phyloP scores from a whole-genome alignment of 2,329 filamentous ascomycete species.

The Trichoderma afroharzianum region DNA sequence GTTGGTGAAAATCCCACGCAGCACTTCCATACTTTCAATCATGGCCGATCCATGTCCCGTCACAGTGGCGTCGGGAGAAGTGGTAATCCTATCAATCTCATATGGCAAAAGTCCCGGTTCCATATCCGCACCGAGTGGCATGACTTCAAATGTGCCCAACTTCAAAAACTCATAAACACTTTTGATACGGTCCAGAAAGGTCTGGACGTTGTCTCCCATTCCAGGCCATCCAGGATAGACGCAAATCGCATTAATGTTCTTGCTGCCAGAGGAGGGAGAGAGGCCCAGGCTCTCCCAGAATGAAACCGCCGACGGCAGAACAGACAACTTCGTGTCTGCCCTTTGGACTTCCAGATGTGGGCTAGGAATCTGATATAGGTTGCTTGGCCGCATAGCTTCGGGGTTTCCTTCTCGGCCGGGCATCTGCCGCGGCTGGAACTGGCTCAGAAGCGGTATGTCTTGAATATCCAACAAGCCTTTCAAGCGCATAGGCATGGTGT shows the following conservation, averaged over 20 bases:
- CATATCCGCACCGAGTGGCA: constrained; percentile 40
- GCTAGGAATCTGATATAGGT: constrained; percentile 59
- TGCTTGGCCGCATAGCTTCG: constrained; percentile 48
- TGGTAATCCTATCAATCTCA: constrained; percentile 45
- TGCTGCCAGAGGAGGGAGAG: constrained; percentile 64
- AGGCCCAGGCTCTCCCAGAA: constrained; percentile 84
- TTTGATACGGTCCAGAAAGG: constrained; percentile 65
- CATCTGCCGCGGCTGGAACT: constrained; percentile 47
- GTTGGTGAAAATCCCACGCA: constrained; percentile 45
- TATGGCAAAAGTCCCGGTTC: constrained; percentile 48
- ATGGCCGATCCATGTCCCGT: constrained; percentile 44
- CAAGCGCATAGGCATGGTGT: constrained; percentile 35
- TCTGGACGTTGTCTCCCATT: constrained; percentile 55
- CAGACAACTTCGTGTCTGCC: constrained; percentile 64
- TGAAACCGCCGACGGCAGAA: constrained; percentile 68
- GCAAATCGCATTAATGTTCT: constrained; percentile 68
- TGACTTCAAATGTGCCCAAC: constrained; percentile 60
- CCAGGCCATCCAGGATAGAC: constrained; percentile 65
- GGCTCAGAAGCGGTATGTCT: constrained; percentile 52
- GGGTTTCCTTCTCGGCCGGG: constrained; percentile 39
- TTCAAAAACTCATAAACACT: constrained; percentile 71
- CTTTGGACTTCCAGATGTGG: constrained; percentile 72
- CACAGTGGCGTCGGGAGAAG: constrained; percentile 39
- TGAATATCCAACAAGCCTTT: constrained; percentile 54
- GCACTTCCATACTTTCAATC: constrained; percentile 45